Percentiles rank a stretch among this genome's conserved stretches.
Evolutionary conservation across 2,329 filamentous ascomycete species (phyloP).

Genomic region (Epichloe hybrida): DNA sequence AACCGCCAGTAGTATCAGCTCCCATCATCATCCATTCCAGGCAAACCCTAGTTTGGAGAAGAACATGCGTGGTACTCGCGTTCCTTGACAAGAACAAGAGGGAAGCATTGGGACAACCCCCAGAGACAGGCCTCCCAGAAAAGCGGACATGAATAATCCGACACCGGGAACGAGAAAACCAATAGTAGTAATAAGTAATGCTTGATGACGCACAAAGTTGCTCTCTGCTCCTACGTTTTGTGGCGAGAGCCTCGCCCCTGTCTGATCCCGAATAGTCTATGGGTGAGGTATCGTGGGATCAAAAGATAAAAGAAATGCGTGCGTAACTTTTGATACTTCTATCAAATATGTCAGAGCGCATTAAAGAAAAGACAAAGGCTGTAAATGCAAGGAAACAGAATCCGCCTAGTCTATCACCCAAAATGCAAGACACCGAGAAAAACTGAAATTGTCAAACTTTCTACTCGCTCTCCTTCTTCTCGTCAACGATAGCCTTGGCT

Average conservation of each 20-base stretch:
- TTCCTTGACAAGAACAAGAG: background rate
- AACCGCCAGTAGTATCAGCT: background rate
- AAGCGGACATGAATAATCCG: background rate
- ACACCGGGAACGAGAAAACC: background rate
- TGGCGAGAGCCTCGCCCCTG: slow-evolving; percentile 15
- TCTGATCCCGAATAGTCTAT: slow-evolving; percentile 28
- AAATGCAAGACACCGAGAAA: slow-evolving; percentile 31
- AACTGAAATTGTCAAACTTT: slow-evolving; percentile 19
- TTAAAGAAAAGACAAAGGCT: slow-evolving; percentile 14
- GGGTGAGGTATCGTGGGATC: slow-evolving; percentile 36
- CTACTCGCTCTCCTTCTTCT: slow-evolving; percentile 39
- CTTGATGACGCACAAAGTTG: slow-evolving; percentile 1
- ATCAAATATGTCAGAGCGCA: slow-evolving; percentile 20
- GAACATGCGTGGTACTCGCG: background rate
- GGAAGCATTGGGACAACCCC: background rate
- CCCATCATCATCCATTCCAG: background rate
- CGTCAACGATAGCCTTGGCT: slow-evolving; percentile 47
- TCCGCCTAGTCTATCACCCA: slow-evolving; percentile 38
- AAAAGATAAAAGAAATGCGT: slow-evolving; percentile 18
- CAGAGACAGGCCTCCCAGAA: background rate
- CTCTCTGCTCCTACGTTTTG: slow-evolving; percentile 13
- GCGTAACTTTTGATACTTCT: slow-evolving; percentile 33
- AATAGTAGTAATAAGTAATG: slow-evolving; percentile 4
- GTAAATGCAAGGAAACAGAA: slow-evolving; percentile 18
- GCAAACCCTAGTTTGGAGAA: background rate